These are phyloP conservation scores for Curvularia spicifera DNA, from an alignment of 2,329 filamentous ascomycete genomes.

Conservation along the genomic window DNA sequence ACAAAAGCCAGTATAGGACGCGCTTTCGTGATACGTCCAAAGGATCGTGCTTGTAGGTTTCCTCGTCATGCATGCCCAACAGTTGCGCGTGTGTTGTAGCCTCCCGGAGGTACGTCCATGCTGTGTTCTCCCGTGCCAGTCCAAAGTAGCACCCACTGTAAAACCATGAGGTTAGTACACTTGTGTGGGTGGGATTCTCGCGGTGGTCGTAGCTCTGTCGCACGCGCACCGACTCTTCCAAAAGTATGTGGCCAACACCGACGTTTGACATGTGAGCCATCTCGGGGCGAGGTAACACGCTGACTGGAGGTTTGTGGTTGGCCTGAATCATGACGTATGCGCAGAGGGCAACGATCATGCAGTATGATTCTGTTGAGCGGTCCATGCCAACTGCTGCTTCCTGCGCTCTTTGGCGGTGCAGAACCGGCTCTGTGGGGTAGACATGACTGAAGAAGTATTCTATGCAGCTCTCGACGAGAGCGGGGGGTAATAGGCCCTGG, in stretches of 20 bases:
- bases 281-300: constrained; percentile 55
- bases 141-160: constrained; percentile 67
- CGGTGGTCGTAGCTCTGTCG: constrained; percentile 65
- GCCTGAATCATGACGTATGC: constrained; percentile 59
- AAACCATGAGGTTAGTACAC: constrained; percentile 69
- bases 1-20: constrained; percentile 67
- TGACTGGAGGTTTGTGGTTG: constrained; percentile 53
- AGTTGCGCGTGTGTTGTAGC: constrained; percentile 66
- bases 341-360: constrained; percentile 60
- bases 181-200: constrained; percentile 61
- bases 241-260: constrained; percentile 60
- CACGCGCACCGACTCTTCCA: constrained; percentile 64
- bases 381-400: constrained; percentile 61
- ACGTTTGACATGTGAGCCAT: constrained; percentile 52
- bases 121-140: constrained; percentile 66
- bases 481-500: constrained; percentile 57
- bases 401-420: constrained; percentile 60
- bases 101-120: constrained; percentile 68
- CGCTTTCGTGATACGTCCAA: constrained; percentile 62
- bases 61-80: constrained; percentile 65
- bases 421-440: constrained; percentile 68
- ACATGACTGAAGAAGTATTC: constrained; percentile 68
- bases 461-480: constrained; percentile 61
- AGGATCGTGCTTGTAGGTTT: constrained; percentile 58
- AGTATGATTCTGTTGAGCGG: constrained; percentile 62